Evolutionary conservation across 768 basidiomycete genomes (phyloP), one percentile per base, ranked within the genome.

Genomic region (Boletus sp.): DNA sequence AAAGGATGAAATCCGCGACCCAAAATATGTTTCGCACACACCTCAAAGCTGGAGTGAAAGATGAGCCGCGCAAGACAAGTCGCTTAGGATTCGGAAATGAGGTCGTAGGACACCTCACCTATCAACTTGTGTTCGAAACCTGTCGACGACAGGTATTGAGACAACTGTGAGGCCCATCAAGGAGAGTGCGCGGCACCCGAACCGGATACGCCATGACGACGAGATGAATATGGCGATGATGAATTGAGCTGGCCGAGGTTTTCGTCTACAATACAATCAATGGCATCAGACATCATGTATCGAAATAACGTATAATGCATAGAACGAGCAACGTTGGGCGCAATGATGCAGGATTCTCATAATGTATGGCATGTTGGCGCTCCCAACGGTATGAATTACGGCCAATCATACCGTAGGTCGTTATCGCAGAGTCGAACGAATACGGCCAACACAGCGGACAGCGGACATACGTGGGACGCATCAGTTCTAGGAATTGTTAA

Each of bases 401-500:
- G 15, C 29, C 40, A 30, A 54, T 35, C 10, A 19, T 19, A 19
- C 30, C 17, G n/a, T 47, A 15, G 55, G 38, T 56, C 42, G 58
- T 54, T 57, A 57, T 67, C 55, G 27, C 38, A 56, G 32, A 37
- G 42, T 41, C 27, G 35, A 58, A 53, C 50, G 41, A 40, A 53
- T 53, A 48, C 11, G 34, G 59, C 25, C 43, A 53, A 48, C 33
- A 34, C 48, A 30, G 61, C 48, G 49, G 49, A 25, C 25, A 25
- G 25, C 5, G 25, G 53, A 54, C 48, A 65, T 63, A 66, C 56
- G 61, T 47, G 68, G 63, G 64, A 48, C 19, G 35, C 56, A 54
- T 63, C 45, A 47, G 56, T 58, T n/a, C 54, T 61, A 42, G 64
- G 51, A 52, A 47, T 46, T 27, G 52, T 52, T 29, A 63, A 58